Evolutionary conservation across 208 protist species (phyloP).

Genomic region (Crithidia bombi): DNA sequence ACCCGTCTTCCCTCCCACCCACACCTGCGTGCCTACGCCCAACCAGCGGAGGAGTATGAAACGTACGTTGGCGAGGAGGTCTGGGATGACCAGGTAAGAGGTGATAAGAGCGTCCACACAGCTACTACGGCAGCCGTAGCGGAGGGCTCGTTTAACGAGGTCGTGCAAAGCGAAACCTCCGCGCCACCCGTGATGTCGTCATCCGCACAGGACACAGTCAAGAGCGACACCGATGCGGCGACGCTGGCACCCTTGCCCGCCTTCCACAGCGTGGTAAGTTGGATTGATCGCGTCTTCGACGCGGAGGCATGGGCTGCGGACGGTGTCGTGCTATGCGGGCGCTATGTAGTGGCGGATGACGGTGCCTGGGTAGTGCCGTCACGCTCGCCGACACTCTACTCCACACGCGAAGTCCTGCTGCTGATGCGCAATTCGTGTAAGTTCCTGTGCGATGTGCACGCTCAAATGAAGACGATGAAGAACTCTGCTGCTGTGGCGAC

Average conservation of each 20-base stretch:
- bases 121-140: neutral
- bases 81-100: slow-evolving; percentile 30
- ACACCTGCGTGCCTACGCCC: slow-evolving; percentile 31
- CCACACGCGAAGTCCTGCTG: slow-evolving; percentile 73
- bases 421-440: slow-evolving; percentile 84
- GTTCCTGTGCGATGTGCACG: slow-evolving; percentile 71
- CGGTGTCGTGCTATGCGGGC: slow-evolving; percentile 82
- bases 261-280: slow-evolving; percentile 67
- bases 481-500: too few relatives aligned
- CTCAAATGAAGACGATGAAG: slow-evolving; percentile 37
- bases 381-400: slow-evolving; percentile 50
- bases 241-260: slow-evolving; percentile 8
- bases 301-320: slow-evolving; percentile 35
- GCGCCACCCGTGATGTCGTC: too few relatives aligned
- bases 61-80: slow-evolving; percentile 86
- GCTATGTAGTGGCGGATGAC: slow-evolving; percentile 81
- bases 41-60: slow-evolving; percentile 68
- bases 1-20: slow-evolving; percentile 72
- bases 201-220: neutral
- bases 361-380: slow-evolving; percentile 77
- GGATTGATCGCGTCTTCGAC: slow-evolving; percentile 43
- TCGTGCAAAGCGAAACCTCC: too few relatives aligned
- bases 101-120: neutral
- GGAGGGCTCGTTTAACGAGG: too few relatives aligned
- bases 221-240: slow-evolving; percentile 2